phyloP scores from a whole-genome alignment of 345 rosid species.

The Pugionium cornutum region DNA sequence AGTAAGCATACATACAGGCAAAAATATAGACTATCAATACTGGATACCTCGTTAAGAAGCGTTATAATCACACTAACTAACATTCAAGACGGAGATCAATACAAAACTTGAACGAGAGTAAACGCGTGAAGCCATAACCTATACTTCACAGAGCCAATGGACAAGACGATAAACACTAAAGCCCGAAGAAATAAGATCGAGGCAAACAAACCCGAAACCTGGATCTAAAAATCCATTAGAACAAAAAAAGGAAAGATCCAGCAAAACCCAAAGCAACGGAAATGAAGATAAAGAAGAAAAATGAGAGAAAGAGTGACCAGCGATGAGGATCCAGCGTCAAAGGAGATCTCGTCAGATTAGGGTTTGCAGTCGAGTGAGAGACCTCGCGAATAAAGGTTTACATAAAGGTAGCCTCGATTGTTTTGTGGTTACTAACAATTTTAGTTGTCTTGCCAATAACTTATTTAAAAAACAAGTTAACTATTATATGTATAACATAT shows the following conservation, averaged over 20 bases:
- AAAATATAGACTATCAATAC: neutral
- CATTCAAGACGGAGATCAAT: slow-evolving; percentile 7
- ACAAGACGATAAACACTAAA: neutral
- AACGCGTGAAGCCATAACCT: neutral
- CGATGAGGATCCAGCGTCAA: slow-evolving; percentile 29
- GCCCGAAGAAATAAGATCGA: neutral
- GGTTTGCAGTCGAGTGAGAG: slow-evolving; percentile 29
- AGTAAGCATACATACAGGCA: neutral
- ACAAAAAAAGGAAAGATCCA: slow-evolving; percentile 1
- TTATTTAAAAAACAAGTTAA: too few species aligned
- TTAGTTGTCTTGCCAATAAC: too few species aligned
- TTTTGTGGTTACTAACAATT: slow-evolving; percentile 27
- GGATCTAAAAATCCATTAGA: slow-evolving; percentile 10
- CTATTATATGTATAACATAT: too few species aligned
- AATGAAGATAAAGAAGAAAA: neutral
- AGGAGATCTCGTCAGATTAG: slow-evolving; percentile 30
- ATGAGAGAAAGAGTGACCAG: slow-evolving; percentile 29
- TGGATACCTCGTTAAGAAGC: neutral
- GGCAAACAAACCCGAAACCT: neutral
- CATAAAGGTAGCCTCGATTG: neutral
- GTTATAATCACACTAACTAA: slow-evolving; percentile 5
- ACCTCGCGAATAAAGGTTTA: slow-evolving; percentile 15
- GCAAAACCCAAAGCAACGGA: neutral
- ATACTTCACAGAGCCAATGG: neutral
- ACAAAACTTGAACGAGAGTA: slow-evolving; percentile 1